Evolutionary conservation across 176 grass and related monocot species (phyloP), one percentile per base, ranked within the genome.

Genomic region (Urochloa ruziziensis): DNA sequence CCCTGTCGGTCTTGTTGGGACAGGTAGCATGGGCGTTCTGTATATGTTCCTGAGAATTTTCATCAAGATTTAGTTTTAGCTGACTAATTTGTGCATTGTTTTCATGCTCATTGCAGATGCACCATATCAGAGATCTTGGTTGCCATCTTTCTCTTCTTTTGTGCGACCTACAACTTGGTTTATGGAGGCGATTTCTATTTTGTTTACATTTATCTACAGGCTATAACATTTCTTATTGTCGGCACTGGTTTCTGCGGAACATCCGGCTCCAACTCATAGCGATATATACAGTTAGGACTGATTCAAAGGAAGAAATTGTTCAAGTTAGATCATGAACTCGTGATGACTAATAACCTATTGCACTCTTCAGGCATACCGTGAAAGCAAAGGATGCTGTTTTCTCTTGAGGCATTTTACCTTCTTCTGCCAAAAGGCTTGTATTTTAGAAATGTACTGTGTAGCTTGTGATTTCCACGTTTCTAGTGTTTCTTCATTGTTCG

Each of bases 201-300:
- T 72, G 62, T 98, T 35, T 98, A 94, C 73, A 94, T 95, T 67
- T 98, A 83, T 68, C 67, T 99, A 54, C 96, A 99, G 44, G 82
- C 91, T 77, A 85, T 89, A 58, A 74, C 96, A 89, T 99, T 96
- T 90, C 87, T 99, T 56, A 86, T 99, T 62, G 87, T 96, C 47
- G 96, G 96, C 80, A 85, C 59, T 37, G 93, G 96, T 37, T 99
- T 86, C 48, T 87, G 94, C 5, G 96, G 93, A 74, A 92, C 77
- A 46, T 64, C 62, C 10, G 82, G 77, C 63, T 82, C 86, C 57
- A 90, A 89, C 81, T 86, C 59, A 23, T 90, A 89, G 75, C 16
- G 44, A 34, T 46, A 46, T 63, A 56, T 75, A 76, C 56, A 77
- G 16, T 60, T 52, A 68, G 78, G 33, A 86, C 54, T 84, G 73